These are phyloP conservation scores for Babesia caballi DNA, from an alignment of 169 alveolate species.

Conservation along the genomic window DNA sequence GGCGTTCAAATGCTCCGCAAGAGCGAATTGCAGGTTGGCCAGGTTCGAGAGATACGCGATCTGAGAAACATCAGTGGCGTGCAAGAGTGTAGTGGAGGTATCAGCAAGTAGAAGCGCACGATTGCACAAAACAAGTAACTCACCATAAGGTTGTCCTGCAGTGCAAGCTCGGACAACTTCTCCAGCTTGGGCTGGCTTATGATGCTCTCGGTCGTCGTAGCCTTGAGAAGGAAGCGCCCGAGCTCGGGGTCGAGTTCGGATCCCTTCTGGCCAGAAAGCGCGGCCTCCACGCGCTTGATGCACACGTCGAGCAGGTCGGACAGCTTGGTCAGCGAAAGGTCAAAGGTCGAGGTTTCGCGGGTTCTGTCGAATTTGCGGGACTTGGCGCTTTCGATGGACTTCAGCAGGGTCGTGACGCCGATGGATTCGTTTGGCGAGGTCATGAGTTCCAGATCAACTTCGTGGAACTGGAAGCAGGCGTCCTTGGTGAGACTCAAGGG, in stretches of 20 bases:
- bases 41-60: constrained; percentile 73
- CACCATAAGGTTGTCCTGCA: constrained; percentile 84
- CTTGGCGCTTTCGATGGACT: constrained; percentile 54
- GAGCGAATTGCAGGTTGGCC: constrained; percentile 81
- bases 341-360: constrained; percentile 35
- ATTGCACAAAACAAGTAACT: not conserved
- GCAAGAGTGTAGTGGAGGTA: no score
- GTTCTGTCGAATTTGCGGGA: constrained; percentile 44
- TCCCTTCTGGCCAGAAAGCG: constrained; percentile 34
- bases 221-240: constrained; percentile 80
- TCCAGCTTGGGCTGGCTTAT: constrained; percentile 74
- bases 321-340: constrained; percentile 19
- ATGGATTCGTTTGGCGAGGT: constrained; percentile 69
- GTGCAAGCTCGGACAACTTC: constrained; percentile 77
- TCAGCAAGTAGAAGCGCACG: no score
- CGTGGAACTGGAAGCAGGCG: constrained; percentile 84
- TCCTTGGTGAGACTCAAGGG: constrained; percentile 79
- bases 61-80: constrained; percentile 26
- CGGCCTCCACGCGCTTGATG: constrained; percentile 41
- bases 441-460: constrained; percentile 78
- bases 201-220: constrained; percentile 72
- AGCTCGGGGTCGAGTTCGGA: constrained; percentile 74
- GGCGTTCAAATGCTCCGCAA: constrained; percentile 82
- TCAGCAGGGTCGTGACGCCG: constrained; percentile 45
- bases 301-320: constrained; percentile 52